Base-by-base conservation (phyloP, 2,329 filamentous ascomycete species). In the Apiospora malaysiana region DNA sequence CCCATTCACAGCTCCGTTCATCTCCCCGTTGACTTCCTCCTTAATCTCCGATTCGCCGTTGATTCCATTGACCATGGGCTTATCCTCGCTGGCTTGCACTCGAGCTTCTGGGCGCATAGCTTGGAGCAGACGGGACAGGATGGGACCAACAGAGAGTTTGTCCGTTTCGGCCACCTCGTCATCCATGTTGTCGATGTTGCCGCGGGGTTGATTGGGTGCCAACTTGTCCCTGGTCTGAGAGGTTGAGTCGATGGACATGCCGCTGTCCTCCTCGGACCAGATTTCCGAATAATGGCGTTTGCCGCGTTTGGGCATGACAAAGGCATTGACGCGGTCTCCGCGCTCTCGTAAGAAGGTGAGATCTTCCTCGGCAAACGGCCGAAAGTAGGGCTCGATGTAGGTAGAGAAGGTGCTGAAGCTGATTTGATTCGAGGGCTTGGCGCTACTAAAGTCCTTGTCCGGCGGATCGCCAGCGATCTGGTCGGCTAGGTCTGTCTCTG, bases 201-300 rank as follows among this genome's bases (percentile, higher is more conserved):
- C 95, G 49, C 95, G 91, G 1, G 95, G 87, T 76, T 96, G 92
- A 78, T 98, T 97, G 1, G 92, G 87, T 0, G 93, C 88, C 8
- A 94, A 86, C 74, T 90, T 91, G 70, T 94, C 91, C 51, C 87
- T 85, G 32, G 86, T 85, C 72, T 88, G 85, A 46, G 88, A 86
- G 6, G 88, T 86, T 5, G 88, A 87, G 78, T 97, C 94, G 9
- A 95, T 84, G 47, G 91, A 87, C 85, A 94, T 92, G 66, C 89
- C 86, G 12, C 94, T 94, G 78, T 99, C 96, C 79, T 99, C 96
- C 75, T 97, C 94, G 0, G 94, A 92, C 96, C 96, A 99, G 12
- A 95, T 86, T 72, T 98, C 95, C 32, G 89, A 91, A 82, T 98
- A 99, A 78, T 94, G 92, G 76, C 91, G 91, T 80, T 93, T 93